Evolutionary conservation across 768 basidiomycete species (phyloP), one percentile per base, ranked within the genome.

Genomic region (Mrakia blollopis): DNA sequence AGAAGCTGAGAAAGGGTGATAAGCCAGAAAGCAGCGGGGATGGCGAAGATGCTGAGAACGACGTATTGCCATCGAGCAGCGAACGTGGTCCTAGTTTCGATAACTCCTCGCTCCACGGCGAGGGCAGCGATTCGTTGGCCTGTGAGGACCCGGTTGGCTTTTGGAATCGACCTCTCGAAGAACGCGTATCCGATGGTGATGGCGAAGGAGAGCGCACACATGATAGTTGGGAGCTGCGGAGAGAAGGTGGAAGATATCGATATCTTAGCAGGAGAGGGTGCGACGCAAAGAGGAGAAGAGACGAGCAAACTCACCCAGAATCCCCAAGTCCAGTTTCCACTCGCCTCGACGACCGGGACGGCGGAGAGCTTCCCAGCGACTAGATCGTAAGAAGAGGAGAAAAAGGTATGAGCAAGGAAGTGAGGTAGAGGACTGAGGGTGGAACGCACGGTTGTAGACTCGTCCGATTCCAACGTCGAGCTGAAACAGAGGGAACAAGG

Each of bases 281-380:
- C 6, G 23, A 47, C 5, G 47, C n/a, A 23, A 18, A 69, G 41
- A 32, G 5, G 39, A 21, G 5, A 41, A 3, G 3, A 8, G 13
- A 50, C 3, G 10, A 70, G 5, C 18, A 32, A 8, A 62, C 72
- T 78, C 47, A 76, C 76, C 83, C 83, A 83, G n/a, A 83, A 74
- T 6, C 81, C 79, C 83, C 83, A 83, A 8, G 80, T 81, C 80
- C 80, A 83, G 78, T 79, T 81, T 1, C 83, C 83, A 30, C 81
- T 80, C 75, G 80, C 79, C 60, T 81, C 52, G 25, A 74, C 78
- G 79, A 83, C 81, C 13, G 83, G 83, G 1, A 83, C 80, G 1
- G 83, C 80, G 16, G 81, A 78, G 2, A 79, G 73, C 50, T 79
- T 80, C 13, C 80, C 79, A 71, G 81, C 67, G 8, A 76, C 62